These are phyloP conservation scores for Myochromella boudieri DNA, from an alignment of 768 basidiomycete species.

Conservation along the genomic window DNA sequence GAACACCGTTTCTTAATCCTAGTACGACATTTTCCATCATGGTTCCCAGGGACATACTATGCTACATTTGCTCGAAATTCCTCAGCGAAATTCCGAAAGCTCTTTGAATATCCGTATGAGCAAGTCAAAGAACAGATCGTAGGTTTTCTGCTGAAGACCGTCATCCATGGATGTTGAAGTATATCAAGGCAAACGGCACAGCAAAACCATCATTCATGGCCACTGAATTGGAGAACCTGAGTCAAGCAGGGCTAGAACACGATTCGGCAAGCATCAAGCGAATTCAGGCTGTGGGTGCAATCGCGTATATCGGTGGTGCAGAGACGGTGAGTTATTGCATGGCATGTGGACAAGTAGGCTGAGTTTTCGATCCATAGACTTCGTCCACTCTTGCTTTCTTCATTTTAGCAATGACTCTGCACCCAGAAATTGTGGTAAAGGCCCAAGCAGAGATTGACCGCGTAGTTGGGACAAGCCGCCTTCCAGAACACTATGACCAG, in stretches of 20 bases:
- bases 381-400: conserved; percentile 20
- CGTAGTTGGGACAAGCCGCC: too few relatives aligned
- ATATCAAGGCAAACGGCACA: conserved; percentile 11
- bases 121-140: conserved; percentile 17
- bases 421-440: conserved; percentile 28
- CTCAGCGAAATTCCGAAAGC: conserved; percentile 1
- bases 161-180: neutral
- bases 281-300: conserved; percentile 16
- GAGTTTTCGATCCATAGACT: conserved; percentile 17
- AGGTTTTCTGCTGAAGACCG: neutral
- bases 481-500: conserved; percentile 9
- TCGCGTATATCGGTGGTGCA: conserved; percentile 27
- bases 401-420: conserved; percentile 29
- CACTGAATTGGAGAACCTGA: conserved; percentile 15
- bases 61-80: conserved; percentile 11
- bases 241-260: conserved; percentile 1
- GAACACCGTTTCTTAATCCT: neutral
- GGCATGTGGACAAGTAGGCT: neutral
- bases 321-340: conserved; percentile 30
- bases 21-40: conserved; percentile 15
- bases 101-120: conserved; percentile 14
- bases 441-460: too few relatives aligned
- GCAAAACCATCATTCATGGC: conserved; percentile 20
- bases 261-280: conserved; percentile 4
- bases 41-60: conserved; percentile 23